Evolutionary conservation across 2,329 filamentous ascomycete genomes (phyloP).

Genomic region (Onygenales sp.): DNA sequence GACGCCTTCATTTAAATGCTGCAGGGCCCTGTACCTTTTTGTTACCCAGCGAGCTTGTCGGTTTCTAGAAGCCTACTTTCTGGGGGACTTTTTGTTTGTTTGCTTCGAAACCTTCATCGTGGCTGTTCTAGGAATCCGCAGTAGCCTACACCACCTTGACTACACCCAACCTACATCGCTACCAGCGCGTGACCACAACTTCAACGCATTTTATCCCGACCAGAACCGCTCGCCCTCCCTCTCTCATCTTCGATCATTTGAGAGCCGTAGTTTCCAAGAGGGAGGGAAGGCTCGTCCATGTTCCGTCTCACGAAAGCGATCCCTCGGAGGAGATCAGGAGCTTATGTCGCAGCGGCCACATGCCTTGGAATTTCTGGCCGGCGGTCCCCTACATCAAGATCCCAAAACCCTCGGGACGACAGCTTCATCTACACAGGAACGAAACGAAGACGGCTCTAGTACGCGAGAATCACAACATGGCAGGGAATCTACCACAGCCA

Average conservation of each 20-base stretch:
- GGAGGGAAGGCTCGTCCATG: conserved; percentile 32
- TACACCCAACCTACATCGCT: conserved; percentile 24
- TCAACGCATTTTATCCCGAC: conserved; percentile 17
- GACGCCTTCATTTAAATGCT: background rate
- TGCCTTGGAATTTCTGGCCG: conserved; percentile 20
- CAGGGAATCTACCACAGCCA: background rate
- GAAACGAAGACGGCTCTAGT: conserved; percentile 13
- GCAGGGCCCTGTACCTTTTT: background rate
- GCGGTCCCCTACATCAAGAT: conserved; percentile 13
- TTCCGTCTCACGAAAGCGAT: conserved; percentile 19
- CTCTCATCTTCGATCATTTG: conserved; percentile 27
- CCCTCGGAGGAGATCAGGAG: conserved; percentile 22
- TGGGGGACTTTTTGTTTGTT: background rate
- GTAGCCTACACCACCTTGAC: conserved; percentile 18
- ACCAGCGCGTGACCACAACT: conserved; percentile 22
- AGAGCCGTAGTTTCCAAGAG: conserved; percentile 24
- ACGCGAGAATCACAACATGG: background rate
- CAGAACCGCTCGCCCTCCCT: conserved; percentile 20
- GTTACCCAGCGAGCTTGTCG: background rate
- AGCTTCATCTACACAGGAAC: conserved; percentile 3
- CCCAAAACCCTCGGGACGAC: conserved; percentile 2
- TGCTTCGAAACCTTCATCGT: conserved; percentile 20
- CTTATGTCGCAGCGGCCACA: conserved; percentile 31
- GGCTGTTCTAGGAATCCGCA: conserved; percentile 31
- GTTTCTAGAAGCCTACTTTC: background rate